Conservation (phyloP, 202 grass and related monocot genomes). For the Zoysia matrella region DNA sequence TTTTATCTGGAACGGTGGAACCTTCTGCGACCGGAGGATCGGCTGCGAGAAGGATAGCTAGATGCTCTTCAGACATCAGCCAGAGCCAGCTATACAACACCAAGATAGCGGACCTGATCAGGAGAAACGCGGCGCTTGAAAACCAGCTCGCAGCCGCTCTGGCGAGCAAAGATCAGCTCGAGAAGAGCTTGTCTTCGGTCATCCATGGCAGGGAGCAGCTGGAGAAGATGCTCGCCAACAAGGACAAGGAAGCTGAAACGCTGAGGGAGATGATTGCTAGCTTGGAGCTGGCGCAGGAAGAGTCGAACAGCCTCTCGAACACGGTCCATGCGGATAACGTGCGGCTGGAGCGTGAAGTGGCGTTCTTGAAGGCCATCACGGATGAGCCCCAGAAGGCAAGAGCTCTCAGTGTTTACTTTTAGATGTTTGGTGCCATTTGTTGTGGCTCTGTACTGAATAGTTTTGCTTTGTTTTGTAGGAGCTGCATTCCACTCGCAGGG, state of each 20-base stretch:
- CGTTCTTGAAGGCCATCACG: conserved; percentile 84
- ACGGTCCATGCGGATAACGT: conserved; percentile 87
- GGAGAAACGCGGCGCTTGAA: conserved; percentile 62
- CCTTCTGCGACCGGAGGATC: conserved; percentile 25
- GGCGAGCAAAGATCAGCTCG: conserved; percentile 65
- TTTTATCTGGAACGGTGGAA: conserved; percentile 28
- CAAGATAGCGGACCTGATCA: conserved; percentile 70
- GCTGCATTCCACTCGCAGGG: conserved; percentile 77
- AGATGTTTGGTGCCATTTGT: background rate
- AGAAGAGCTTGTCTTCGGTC: conserved; percentile 70
- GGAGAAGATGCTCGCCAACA: conserved; percentile 70
- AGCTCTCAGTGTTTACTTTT: conserved; percentile 6
- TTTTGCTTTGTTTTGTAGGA: conserved; percentile 54
- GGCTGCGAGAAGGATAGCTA: conserved; percentile 51
- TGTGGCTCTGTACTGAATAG: conserved; percentile 29
- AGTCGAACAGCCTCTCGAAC: conserved; percentile 87
- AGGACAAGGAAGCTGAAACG: conserved; percentile 68
- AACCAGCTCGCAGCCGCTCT: conserved; percentile 55
- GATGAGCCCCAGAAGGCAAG: conserved; percentile 89
- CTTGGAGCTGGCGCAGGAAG: conserved; percentile 86
- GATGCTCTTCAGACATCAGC: conserved; percentile 74
- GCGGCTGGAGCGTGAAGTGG: conserved; percentile 83
- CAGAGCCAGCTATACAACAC: conserved; percentile 71
- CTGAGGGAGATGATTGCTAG: conserved; percentile 79
- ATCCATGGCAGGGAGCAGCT: conserved; percentile 64